Evolutionary conservation across 306 rosid species (phyloP), one percentile per base, ranked within the genome.

Genomic region (Acmispon strigosus): DNA sequence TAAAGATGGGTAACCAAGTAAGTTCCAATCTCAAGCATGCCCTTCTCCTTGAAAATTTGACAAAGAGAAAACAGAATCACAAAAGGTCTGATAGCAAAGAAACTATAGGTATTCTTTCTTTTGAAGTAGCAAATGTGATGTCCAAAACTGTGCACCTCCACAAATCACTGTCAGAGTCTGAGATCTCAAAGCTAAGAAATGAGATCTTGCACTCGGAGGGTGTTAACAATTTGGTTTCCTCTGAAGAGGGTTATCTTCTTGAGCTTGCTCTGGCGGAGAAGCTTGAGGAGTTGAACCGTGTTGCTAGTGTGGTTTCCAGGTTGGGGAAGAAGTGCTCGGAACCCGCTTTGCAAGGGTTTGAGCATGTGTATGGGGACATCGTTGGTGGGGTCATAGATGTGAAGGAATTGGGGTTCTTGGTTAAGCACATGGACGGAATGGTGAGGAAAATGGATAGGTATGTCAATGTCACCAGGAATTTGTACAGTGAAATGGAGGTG

Each of bases 1-100:
- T 92, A 69, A 89, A 90, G 83, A 89, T 92, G 92, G 96, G 98
- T 14, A 90, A 84, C 84, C 96, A 92, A 75, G 92, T 92, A 36
- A 90, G 96, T 66, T 70, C 92, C 16, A 92, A 89, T 86, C 85
- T 89, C 63, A 92, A 86, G 74, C 88, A 89, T 48, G 90, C 95
- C 13, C 83, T 90, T 62, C 88, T 87, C 58, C 88, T 84, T 55
- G 92, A 89, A 57, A 71, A 81, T 74, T 83, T 90, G 11, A 84
- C 88, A 70, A 92, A 84, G 76, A 83, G 79, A 53, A 82, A 78
- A 77, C 85, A 69, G 54, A 62, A 24, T 52, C 39, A 50, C 22
- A 82, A 79, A 32, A 70, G 27, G 66, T 20, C 61, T 34, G 66
- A 61, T 7, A 58, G n/a, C 65, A 76, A 76, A 78, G 93, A 81